A percentile compares a stretch with the other conserved stretches of the same genome.
These are phyloP conservation scores for Rubus parviflorus DNA, from an alignment of 306 rosid species.

Conservation along the genomic window DNA sequence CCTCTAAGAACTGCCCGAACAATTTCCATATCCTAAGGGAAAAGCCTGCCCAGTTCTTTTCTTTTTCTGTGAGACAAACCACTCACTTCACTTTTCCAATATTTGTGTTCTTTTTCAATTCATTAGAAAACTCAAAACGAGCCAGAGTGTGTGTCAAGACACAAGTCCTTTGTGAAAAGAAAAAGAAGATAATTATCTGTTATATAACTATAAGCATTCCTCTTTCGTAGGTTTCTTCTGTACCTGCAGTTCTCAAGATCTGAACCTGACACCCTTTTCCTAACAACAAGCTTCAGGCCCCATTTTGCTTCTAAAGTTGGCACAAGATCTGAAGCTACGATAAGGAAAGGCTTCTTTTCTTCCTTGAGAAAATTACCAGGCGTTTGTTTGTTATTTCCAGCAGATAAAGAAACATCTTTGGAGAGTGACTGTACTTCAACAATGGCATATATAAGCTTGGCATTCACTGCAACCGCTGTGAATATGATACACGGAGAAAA, in stretches of 20 bases:
- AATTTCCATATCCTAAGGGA: background rate
- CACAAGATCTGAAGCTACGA: slow-evolving; percentile 91
- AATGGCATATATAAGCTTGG: slow-evolving; percentile 86
- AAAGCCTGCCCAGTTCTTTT: background rate
- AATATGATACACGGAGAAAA: slow-evolving; percentile 15
- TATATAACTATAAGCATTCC: slow-evolving; percentile 20
- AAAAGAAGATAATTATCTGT: background rate
- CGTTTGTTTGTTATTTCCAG: slow-evolving; percentile 53
- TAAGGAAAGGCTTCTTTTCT: slow-evolving; percentile 65
- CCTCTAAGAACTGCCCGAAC: background rate
- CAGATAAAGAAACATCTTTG: slow-evolving; percentile 48
- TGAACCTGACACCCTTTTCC: slow-evolving; percentile 66
- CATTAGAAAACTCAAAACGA: background rate
- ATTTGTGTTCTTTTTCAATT: background rate
- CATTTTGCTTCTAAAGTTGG: slow-evolving; percentile 84
- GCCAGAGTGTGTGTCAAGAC: background rate
- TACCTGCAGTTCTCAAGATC: slow-evolving; percentile 94
- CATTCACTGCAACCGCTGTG: slow-evolving; percentile 94
- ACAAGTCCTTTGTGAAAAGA: background rate
- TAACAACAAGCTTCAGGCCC: slow-evolving; percentile 71
- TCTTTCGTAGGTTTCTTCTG: slow-evolving; percentile 13
- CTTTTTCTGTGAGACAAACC: background rate
- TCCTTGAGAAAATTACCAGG: slow-evolving; percentile 74
- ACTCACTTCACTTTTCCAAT: background rate
- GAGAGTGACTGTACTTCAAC: slow-evolving; percentile 62